These are phyloP conservation scores for Pleurotus cornucopiae DNA, from an alignment of 768 basidiomycete genomes.

Conservation along the genomic window DNA sequence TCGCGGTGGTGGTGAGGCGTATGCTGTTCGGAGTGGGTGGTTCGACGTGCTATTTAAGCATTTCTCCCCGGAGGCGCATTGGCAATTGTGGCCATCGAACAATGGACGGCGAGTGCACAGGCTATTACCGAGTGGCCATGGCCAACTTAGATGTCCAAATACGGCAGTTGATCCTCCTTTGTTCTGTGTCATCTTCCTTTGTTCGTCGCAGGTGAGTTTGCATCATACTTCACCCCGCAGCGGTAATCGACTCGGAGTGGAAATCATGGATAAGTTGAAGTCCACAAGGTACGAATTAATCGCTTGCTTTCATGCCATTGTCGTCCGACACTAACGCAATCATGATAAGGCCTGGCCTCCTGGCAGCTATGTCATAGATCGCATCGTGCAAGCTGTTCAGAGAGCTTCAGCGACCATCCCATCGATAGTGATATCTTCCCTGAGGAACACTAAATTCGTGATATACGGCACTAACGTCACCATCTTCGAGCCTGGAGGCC, in stretches of 20 bases:
- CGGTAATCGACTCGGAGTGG: too few species aligned
- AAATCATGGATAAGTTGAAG: too few species aligned
- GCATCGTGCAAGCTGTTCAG: constrained; percentile 1
- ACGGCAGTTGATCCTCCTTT: background rate
- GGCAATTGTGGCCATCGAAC: background rate
- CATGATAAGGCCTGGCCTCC: too few species aligned
- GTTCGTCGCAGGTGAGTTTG: background rate
- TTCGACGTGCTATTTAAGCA: background rate
- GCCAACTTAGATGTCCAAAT: background rate
- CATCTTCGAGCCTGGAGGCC: constrained; percentile 7
- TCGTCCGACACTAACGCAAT: background rate
- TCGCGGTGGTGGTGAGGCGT: background rate
- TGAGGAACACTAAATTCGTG: background rate
- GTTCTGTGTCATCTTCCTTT: background rate
- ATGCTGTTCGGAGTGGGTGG: background rate
- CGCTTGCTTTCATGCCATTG: background rate
- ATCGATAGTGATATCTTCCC: background rate
- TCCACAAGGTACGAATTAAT: too few species aligned
- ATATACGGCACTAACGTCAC: background rate
- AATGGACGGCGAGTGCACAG: background rate
- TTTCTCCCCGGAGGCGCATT: background rate
- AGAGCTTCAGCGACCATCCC: background rate
- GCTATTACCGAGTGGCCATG: background rate
- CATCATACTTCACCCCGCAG: background rate
- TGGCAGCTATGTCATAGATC: constrained; percentile 2